Evolutionary conservation across 495 filamentous ascomycete genomes (phyloP), one percentile per base, ranked within the genome.

Genomic region (Hypoxylon subgilvum): DNA sequence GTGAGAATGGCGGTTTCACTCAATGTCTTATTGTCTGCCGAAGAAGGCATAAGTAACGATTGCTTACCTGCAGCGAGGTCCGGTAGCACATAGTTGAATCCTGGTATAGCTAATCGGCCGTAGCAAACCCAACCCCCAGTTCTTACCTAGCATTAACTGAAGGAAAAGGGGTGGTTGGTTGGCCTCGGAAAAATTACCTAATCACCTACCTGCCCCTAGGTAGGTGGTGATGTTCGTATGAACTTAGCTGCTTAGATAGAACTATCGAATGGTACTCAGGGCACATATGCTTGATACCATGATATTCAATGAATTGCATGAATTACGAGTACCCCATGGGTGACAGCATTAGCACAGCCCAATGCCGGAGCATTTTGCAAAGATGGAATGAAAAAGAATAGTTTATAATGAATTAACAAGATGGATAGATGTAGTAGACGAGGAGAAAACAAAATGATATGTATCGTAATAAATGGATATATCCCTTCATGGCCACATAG

Each of bases 361-460:
- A n/a, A n/a, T n/a, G n/a, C n/a, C n/a, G n/a, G n/a, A n/a, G n/a
- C n/a, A n/a, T n/a, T n/a, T n/a, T 5, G 25, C 3, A 18, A 10
- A 43, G 35, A 10, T 57, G 36, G 13, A 42, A 43, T 35, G 6
- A 44, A 35, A 44, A 34, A 21, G 2, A 22, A 18, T 22, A 22
- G 23, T 42, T 48, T 23, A 41, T 41, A 48, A 42, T 56, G 3
- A 50, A 50, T 50, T 57, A 57, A 57, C 45, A 57, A 44, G 39
- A 45, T 36, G 23, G 25, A 44, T 13, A 12, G 9, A 2, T 9
- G 39, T 41, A 42, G 18, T 54, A 27, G 47, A 41, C 19, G 42
- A 56, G 25, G 18, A 23, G 16, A 52, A 18, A 22, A 44, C 19
- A 58, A 40, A 51, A 22, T 10, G 40, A 27, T 51, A 59, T 52